Base-by-base conservation (phyloP, 73 alveolate genomes). In the Symbiodinium pilosum region DNA sequence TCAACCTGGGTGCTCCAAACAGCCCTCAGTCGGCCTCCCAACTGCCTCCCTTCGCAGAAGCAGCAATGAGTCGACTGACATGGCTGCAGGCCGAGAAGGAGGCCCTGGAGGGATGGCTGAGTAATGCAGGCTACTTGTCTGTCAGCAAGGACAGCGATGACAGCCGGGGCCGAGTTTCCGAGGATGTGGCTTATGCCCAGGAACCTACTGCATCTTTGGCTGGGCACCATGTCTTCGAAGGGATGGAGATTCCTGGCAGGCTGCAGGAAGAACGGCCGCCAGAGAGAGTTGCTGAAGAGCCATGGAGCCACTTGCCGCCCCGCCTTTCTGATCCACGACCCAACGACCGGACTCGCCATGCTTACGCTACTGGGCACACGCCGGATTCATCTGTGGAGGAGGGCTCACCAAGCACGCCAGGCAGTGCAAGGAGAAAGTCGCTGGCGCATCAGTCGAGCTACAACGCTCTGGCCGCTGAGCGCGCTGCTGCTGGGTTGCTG, bases 61-160 rank as follows among this genome's bases (percentile, higher is more conserved):
- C 95, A 40, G 95, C 95, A 38, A 12, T 89, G 86, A 84, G 95
- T 34, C 95, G 95, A 3, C 43, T 89, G 73, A 84, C 95, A 12
- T 89, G 95, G 95, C 47, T 89, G 86, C 95, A 89, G 95, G 95
- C 95, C 3, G 95, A 89, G 47, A 89, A 89, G 73, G 95, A 89
- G 86, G 95, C 95, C 1, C 44, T 89, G 77, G 95, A 89, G 73
- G 95, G 95, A 36, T 89, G 95, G 95, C 95, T 89, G 30, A 89
- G 42, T 87, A 89, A 39, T n/a, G 95, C 95, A n/a, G 95, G 95
- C 8, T 89, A 89, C 40, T 51, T 68, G 39, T 40, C 87, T 9
- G 75, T 39, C 39, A 64, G 81, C 81, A n/a, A 64, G 0, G 81
- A 64, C 81, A 64, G 81, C 81, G 38, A 64, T 18, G 81, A 24